A percentile compares a stretch with the other conserved stretches of the same genome.
These are phyloP conservation scores for Capronia epimyces DNA, from an alignment of 2,329 filamentous ascomycete species.

Conservation along the genomic window DNA sequence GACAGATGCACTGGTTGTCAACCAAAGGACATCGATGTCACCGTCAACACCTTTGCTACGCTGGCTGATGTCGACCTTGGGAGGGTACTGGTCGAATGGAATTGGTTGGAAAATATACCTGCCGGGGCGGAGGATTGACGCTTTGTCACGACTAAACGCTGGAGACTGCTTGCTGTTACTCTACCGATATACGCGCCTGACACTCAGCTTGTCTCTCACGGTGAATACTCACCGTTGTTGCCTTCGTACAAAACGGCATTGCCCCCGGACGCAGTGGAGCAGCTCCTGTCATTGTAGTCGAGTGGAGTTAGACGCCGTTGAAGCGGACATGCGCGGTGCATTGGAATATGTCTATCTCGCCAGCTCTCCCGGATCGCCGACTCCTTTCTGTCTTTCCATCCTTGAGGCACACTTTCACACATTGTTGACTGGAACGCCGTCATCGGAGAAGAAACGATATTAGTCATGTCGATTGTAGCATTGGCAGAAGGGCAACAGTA, in stretches of 20 bases:
- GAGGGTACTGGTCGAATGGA: constrained; percentile 47
- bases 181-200: too few species aligned
- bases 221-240: too few species aligned
- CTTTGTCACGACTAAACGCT: background rate
- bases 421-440: background rate
- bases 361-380: background rate
- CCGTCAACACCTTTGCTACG: constrained; percentile 44
- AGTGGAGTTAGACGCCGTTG: constrained; percentile 14
- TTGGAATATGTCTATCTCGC: background rate
- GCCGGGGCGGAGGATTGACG: constrained; percentile 13
- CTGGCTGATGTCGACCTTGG: constrained; percentile 45
- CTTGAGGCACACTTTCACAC: background rate
- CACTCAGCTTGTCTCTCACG: too few species aligned
- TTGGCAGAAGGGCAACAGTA: constrained; percentile 22
- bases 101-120: constrained; percentile 44
- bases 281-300: too few species aligned
- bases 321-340: constrained; percentile 10
- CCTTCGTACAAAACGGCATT: too few species aligned
- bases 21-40: constrained; percentile 48
- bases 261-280: too few species aligned
- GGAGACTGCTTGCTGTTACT: too few species aligned
- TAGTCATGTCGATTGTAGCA: constrained; percentile 27
- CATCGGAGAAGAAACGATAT: background rate
- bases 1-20: constrained; percentile 57
- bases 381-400: too few species aligned